These are phyloP conservation scores for Aspergillus incahuasiensis DNA, from an alignment of 495 filamentous ascomycete genomes.

Conservation along the genomic window DNA sequence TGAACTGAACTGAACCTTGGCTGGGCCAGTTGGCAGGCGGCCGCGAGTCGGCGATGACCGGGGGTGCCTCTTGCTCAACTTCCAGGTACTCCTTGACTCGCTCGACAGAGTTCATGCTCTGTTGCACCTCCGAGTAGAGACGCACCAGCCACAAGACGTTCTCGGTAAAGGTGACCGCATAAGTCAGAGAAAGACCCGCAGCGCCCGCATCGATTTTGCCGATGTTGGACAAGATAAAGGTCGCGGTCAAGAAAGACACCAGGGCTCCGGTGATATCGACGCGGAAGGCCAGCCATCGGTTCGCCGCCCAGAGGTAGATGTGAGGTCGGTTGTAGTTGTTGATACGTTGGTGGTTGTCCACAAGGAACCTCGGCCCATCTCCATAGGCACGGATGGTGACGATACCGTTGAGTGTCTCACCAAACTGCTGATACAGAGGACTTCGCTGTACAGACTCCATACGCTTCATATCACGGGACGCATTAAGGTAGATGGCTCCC, in stretches of 20 bases:
- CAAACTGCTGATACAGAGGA: constrained; percentile 96
- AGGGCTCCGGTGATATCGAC: constrained; percentile 88
- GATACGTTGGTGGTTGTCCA: constrained; percentile 85
- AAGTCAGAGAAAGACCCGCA: constrained; percentile 93
- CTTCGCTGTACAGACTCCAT: constrained; percentile 92
- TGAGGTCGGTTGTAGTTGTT: constrained; percentile 91
- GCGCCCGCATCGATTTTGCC: constrained; percentile 88
- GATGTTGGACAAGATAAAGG: constrained; percentile 79
- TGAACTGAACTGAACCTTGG: constrained; percentile 80
- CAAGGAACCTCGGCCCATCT: constrained; percentile 86
- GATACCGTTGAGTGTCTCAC: constrained; percentile 90
- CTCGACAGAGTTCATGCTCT: constrained; percentile 99
- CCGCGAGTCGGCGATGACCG: constrained; percentile 72
- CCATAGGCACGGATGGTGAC: constrained; percentile 98
- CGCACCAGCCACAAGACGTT: constrained; percentile 96
- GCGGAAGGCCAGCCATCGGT: constrained; percentile 92
- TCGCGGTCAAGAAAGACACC: constrained; percentile 90
- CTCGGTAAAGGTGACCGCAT: constrained; percentile 95
- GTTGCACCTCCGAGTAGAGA: constrained; percentile 92
- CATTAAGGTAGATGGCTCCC: constrained; percentile 82
- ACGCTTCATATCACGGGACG: constrained; percentile 89
- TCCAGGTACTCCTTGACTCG: constrained; percentile 96
- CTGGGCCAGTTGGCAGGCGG: constrained; percentile 80
- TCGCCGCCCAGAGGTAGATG: constrained; percentile 95
- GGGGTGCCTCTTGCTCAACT: constrained; percentile 85